Evolutionary conservation across 2,329 filamentous ascomycete species (phyloP).

Genomic region (Fonsecaea nubica): DNA sequence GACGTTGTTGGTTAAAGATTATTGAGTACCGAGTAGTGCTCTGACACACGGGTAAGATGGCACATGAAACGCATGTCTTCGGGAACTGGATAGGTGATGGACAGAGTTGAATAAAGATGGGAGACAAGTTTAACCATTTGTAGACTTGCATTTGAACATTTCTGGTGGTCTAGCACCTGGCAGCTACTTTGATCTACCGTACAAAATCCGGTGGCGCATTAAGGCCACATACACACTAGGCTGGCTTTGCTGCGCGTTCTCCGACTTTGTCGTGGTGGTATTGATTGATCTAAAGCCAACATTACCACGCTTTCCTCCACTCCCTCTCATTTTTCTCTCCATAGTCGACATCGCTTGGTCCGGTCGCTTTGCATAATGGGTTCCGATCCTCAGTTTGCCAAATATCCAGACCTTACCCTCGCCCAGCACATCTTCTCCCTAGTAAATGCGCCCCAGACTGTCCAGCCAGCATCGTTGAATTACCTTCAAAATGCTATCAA

Average conservation of each 20-base stretch:
- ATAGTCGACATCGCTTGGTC: neutral
- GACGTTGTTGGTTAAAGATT: neutral
- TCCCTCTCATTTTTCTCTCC: neutral
- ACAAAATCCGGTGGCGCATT: constrained; percentile 3
- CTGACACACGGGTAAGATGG: neutral
- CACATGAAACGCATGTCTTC: neutral
- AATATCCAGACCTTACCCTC: constrained; percentile 68
- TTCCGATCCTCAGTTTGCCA: constrained; percentile 69
- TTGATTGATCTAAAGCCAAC: constrained; percentile 12
- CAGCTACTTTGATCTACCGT: neutral
- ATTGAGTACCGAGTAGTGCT: neutral
- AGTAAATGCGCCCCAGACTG: constrained; percentile 64
- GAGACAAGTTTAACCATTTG: no score
- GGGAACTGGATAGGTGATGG: neutral
- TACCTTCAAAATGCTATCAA: constrained; percentile 68
- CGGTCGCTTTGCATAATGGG: constrained; percentile 51
- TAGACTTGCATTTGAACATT: neutral
- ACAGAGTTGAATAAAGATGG: neutral
- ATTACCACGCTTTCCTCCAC: neutral
- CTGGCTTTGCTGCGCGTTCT: constrained; percentile 25
- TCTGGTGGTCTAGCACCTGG: neutral
- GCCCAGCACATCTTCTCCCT: constrained; percentile 72
- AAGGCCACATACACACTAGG: neutral
- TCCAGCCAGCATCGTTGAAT: constrained; percentile 62
- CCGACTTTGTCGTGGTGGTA: constrained; percentile 7